A percentile compares a stretch with the other conserved stretches of the same genome.
These are phyloP conservation scores for Hura crepitans DNA, from an alignment of 441 rosid species.

Conservation along the genomic window DNA sequence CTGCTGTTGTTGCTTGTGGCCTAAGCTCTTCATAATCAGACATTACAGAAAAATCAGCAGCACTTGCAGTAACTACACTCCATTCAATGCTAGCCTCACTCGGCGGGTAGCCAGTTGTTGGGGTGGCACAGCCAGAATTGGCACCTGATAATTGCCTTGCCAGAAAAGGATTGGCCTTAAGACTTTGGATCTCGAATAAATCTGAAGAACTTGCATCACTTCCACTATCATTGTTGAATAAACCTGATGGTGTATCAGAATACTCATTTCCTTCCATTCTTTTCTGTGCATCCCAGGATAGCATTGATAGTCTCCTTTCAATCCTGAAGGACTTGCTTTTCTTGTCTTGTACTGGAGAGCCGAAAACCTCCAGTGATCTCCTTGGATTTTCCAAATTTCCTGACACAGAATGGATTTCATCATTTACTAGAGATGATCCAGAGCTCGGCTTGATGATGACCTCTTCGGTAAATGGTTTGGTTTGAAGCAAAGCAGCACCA, in stretches of 20 bases:
- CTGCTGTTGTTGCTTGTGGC: conserved; percentile 25
- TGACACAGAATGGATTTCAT: conserved; percentile 1
- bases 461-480: background rate
- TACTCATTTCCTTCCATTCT: conserved; percentile 29
- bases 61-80: conserved; percentile 86
- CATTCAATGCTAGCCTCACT: conserved; percentile 86
- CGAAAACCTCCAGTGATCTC: conserved; percentile 60
- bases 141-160: conserved; percentile 54
- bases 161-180: conserved; percentile 49
- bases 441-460: no score
- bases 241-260: conserved; percentile 21
- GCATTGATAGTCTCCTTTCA: conserved; percentile 39
- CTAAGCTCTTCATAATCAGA: conserved; percentile 57
- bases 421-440: conserved; percentile 20
- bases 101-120: conserved; percentile 61
- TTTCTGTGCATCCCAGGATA: conserved; percentile 42
- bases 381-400: conserved; percentile 34
- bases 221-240: conserved; percentile 33
- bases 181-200: conserved; percentile 80
- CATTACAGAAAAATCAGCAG: conserved; percentile 58
- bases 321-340: conserved; percentile 30
- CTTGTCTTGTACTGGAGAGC: conserved; percentile 43
- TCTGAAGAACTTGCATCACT: conserved; percentile 85
- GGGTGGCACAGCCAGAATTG: conserved; percentile 45
- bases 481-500: no score